A percentile compares a stretch with the other conserved stretches of the same genome.
Conservation (phyloP, 176 grass and related monocot species). For the Bromus sterilis region DNA sequence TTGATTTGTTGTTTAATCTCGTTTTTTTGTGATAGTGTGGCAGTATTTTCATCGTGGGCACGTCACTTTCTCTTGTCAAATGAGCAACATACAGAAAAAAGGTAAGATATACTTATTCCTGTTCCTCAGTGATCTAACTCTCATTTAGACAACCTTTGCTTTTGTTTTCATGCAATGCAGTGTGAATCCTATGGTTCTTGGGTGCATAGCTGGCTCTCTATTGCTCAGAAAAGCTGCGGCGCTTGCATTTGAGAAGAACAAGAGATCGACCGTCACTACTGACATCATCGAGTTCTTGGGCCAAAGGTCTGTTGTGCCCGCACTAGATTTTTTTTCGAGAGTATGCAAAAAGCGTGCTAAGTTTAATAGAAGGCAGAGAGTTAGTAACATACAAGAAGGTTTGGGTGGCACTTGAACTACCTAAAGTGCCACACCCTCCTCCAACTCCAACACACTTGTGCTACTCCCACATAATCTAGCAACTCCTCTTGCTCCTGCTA, state of each 20-base stretch:
- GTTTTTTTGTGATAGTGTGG: conserved; percentile 45
- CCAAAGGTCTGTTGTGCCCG: conserved; percentile 14
- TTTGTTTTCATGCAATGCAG: conserved; percentile 20
- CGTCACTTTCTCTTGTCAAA: conserved; percentile 33
- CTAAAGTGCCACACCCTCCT: too few species aligned
- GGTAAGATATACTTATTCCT: conserved; percentile 42
- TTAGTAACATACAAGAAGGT: too few species aligned
- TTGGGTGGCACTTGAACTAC: too few species aligned
- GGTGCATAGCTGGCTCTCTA: conserved; percentile 68
- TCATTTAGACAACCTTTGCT: background rate
- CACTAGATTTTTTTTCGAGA: conserved; percentile 13
- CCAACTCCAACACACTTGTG: too few species aligned
- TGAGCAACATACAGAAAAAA: conserved; percentile 37
- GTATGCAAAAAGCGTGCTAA: too few species aligned
- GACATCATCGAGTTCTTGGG: conserved; percentile 74
- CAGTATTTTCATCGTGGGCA: conserved; percentile 81
- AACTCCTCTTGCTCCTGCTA: too few species aligned
- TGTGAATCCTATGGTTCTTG: conserved; percentile 78
- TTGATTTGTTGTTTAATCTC: background rate
- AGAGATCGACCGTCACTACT: conserved; percentile 65
- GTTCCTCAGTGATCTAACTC: background rate
- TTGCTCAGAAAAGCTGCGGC: conserved; percentile 68
- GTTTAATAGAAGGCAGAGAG: too few species aligned
- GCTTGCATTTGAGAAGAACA: conserved; percentile 56
- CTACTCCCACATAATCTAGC: too few species aligned